Conservation (phyloP, 2,329 filamentous ascomycete genomes). For the Allantophomopsis cytisporea region DNA sequence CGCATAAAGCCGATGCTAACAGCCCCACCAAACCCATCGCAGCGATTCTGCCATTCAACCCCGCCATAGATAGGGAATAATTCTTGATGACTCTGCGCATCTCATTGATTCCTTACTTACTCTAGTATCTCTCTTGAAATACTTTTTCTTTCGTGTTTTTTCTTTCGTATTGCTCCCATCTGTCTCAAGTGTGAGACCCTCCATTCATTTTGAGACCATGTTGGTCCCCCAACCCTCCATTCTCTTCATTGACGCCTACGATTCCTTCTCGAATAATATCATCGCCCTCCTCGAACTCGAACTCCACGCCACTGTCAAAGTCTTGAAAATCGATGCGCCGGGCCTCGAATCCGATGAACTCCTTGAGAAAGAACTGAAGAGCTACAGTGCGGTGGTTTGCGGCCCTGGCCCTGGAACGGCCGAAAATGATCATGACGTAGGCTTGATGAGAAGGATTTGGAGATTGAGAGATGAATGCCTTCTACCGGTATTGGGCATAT, state of each 20-base stretch:
- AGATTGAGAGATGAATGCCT: constrained; percentile 37
- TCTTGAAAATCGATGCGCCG: constrained; percentile 58
- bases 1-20: no score
- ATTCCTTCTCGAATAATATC: constrained; percentile 95
- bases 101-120: no score
- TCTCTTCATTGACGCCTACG: constrained; percentile 88
- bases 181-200: background rate
- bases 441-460: constrained; percentile 72
- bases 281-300: constrained; percentile 64
- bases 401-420: constrained; percentile 86
- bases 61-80: no score
- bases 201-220: constrained; percentile 10
- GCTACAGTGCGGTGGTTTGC: constrained; percentile 76
- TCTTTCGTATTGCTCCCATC: background rate
- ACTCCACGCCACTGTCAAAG: constrained; percentile 52
- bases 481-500: constrained; percentile 69
- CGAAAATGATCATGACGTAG: constrained; percentile 58
- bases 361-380: constrained; percentile 34
- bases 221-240: constrained; percentile 28
- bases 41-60: no score
- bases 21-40: no score
- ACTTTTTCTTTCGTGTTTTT: no score
- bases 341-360: constrained; percentile 29
- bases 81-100: no score
- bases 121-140: no score